Conservation (phyloP, 78 protist genomes). For the Neovahlkampfia damariscottae region DNA sequence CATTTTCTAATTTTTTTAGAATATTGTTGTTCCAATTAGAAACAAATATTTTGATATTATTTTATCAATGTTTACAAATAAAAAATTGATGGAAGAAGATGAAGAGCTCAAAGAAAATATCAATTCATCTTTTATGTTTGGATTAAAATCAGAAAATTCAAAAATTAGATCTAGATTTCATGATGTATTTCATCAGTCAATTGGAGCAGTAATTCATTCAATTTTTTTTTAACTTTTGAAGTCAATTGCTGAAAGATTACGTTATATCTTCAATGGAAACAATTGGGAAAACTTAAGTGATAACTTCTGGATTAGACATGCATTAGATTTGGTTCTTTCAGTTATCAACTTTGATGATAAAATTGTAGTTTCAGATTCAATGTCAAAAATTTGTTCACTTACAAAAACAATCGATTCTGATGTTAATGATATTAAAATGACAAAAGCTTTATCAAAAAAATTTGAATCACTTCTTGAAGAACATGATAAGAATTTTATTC, state of each 20-base stretch:
- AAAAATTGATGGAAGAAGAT: not conserved
- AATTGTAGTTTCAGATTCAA: too few species aligned
- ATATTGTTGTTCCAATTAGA: not conserved
- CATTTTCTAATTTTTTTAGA: too few species aligned
- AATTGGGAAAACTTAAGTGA: slow-evolving; percentile 1
- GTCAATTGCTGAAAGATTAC: not conserved
- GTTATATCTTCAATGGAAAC: not conserved
- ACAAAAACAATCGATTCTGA: not conserved
- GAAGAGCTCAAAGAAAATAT: not conserved
- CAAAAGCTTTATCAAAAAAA: not conserved
- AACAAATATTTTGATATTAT: not conserved
- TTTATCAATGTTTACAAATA: not conserved
- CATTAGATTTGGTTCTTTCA: not conserved
- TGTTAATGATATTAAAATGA: not conserved
- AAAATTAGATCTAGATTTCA: not conserved
- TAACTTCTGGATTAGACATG: not conserved
- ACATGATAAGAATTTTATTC: too few species aligned
- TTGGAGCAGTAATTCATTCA: not conserved
- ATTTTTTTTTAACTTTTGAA: too few species aligned
- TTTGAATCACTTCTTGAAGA: not conserved
- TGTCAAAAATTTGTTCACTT: not conserved
- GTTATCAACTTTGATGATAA: too few species aligned
- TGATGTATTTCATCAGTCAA: not conserved
- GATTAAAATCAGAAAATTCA: not conserved
- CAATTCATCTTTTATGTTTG: not conserved